Base-by-base conservation (phyloP, 2,329 filamentous ascomycete genomes). In the Trichothecium roseum region DNA sequence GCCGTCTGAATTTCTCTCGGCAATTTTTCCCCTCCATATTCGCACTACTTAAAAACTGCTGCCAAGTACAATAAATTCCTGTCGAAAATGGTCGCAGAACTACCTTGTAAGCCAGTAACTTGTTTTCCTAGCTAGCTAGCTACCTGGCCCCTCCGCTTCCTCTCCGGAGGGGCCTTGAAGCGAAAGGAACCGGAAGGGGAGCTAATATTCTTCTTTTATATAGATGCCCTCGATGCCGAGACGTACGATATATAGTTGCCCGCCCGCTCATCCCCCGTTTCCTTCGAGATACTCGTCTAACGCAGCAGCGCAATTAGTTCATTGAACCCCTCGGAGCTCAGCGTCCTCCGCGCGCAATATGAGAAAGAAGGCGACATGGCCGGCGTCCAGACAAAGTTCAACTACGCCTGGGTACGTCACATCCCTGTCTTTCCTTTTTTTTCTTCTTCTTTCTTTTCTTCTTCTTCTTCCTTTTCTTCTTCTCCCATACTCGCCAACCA, bases 281-380 rank as follows among this genome's bases (percentile, higher is more conserved):
- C 8, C 26, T 13, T 32, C 8, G 16, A 18, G 9, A 31, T 16
- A 35, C 13, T 12, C 26, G 24, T n/a, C 24, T 40, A 36, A 39
- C 39, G 35, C 36, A 17, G 28, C 17, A 13, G 31, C 30, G 37
- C 36, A 18, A 18, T 12, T 36, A 91, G 86, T 55, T 84, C 91
- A 47, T 74, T 98, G 43, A 93, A 91, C 63, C 78, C 85, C 38
- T 83, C 85, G 34, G 91, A 98, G 63, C 81, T 98, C 41, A 80
- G 88, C 59, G 91, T 96, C 43, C 73, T 98, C 36, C 84, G 89
- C 45, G 72, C 84, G 41, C 91, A 98, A 60, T 98, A 91, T 58
- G 89, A 96, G 57, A 94, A 94, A 57, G 91, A 98, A 64, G 91
- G 89, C 47, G 85, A 94, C 52, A 93, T 94, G 68, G 89, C 94